Base-by-base conservation (phyloP, 1,139 yeast species). In the Kurtzmaniella natalensis region DNA sequence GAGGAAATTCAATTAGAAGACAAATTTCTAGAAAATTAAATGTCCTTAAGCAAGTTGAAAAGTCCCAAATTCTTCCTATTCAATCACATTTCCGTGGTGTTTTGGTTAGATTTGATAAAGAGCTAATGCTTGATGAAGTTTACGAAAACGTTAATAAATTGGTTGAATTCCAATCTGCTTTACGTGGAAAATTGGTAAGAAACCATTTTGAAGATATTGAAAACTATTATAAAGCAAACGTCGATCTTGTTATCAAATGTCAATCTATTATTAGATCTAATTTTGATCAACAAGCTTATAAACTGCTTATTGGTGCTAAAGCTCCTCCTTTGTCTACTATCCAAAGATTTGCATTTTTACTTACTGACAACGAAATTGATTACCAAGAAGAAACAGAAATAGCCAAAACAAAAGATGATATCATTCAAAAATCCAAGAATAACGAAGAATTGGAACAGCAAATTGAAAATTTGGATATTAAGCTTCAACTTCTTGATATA, bases 301-400 rank as follows among this genome's bases (percentile, higher is more conserved):
- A 73, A 42, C 75, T 85, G 4, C 66, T 92, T 37, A 76, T 85
- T 29, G 70, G 74, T 9, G 78, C 75, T 53, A 72, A 71, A 31
- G 81, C 82, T 47, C 97, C 98, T 1, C 83, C 94, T 0, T 58
- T 94, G 31, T 59, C 79, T 17, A 85, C 88, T 0, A 81, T 94
- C 26, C 75, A 80, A 46, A 80, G 77, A 38, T 94, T 88, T 57
- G 85, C 92, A 1, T 77, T 78, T 43, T 59, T 92, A 30, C 63
- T 92, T 32, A 83, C 86, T 39, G 92, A 82, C 43, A 77, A 78
- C 38, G 92, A 83, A 38, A 58, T 63, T 22, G 95, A 86, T 50
- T 82, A 79, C 52, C 83, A 78, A 38, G 85, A 83, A 46, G 96
- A 87, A 46, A 66, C 84, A 41, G 77, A 74, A 37, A 60, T 89